Evolutionary conservation across 257 asterid species (phyloP).

Genomic region (Solanum habrochaites): DNA sequence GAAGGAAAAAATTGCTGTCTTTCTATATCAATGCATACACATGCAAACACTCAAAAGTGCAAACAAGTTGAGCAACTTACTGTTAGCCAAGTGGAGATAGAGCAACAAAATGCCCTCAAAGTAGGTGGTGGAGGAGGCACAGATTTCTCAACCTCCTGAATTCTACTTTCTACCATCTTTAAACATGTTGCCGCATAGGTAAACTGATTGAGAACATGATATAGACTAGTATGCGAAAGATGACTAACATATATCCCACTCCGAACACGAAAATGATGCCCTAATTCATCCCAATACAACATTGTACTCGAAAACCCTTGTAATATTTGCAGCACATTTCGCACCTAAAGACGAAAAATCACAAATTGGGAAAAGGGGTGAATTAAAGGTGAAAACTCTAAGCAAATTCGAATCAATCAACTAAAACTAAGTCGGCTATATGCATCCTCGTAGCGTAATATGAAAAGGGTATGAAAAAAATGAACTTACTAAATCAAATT

Average conservation of each 20-base stretch:
- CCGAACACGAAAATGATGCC: conserved; percentile 34
- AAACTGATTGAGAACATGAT: conserved; percentile 56
- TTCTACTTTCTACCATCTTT: conserved; percentile 44
- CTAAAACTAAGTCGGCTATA: background rate
- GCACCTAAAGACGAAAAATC: conserved; percentile 38
- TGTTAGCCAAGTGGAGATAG: conserved; percentile 60
- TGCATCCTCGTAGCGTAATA: background rate
- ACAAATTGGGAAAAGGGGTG: background rate
- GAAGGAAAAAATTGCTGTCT: background rate
- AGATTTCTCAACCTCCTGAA: conserved; percentile 45
- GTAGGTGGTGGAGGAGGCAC: conserved; percentile 67
- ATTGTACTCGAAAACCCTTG: conserved; percentile 72
- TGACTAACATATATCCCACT: conserved; percentile 65
- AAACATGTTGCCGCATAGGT: conserved; percentile 71
- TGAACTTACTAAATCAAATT: conserved; percentile 68
- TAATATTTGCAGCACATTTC: conserved; percentile 74
- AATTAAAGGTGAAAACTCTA: background rate
- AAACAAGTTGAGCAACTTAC: conserved; percentile 18
- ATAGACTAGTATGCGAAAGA: conserved; percentile 76
- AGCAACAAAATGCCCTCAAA: conserved; percentile 70
- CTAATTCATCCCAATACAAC: conserved; percentile 56
- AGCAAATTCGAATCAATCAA: background rate
- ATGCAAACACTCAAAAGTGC: background rate
- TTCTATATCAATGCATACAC: background rate
- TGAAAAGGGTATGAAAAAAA: background rate